Conservation (phyloP, 257 asterid genomes). For the Nyctanthes arbortristis region DNA sequence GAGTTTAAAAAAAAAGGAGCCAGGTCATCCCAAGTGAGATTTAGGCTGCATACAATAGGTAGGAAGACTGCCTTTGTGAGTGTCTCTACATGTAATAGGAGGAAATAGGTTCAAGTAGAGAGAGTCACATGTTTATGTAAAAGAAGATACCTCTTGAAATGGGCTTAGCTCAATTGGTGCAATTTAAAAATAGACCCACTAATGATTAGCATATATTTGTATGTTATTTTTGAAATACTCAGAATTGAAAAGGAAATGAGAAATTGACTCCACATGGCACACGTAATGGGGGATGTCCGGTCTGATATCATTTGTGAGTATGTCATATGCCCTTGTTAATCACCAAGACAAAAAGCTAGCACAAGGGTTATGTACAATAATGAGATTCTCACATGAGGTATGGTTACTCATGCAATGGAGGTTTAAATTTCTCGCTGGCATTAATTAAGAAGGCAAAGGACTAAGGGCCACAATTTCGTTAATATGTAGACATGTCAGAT, state of each 20-base stretch:
- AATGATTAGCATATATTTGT: background rate
- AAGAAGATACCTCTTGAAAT: no score
- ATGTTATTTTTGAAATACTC: background rate
- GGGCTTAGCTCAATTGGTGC: background rate
- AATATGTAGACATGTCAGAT: background rate
- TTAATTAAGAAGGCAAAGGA: background rate
- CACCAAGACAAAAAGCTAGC: background rate
- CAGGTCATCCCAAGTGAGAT: constrained; percentile 13
- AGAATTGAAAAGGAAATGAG: background rate
- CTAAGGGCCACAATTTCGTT: background rate
- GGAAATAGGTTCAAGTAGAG: background rate
- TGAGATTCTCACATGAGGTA: background rate
- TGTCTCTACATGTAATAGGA: background rate
- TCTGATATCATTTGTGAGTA: background rate
- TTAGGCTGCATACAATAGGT: background rate
- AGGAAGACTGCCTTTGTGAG: background rate
- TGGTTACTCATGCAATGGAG: background rate
- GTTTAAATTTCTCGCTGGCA: background rate
- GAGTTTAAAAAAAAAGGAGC: background rate
- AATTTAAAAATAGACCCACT: background rate
- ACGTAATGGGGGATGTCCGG: background rate
- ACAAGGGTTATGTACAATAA: background rate
- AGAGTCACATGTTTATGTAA: no score
- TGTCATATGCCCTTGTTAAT: background rate
- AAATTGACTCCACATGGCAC: background rate